Percentiles rank a stretch among this genome's conserved stretches.
These are phyloP conservation scores for Rhynchospora pubera DNA, from an alignment of 176 grass and related monocot genomes.

Conservation along the genomic window DNA sequence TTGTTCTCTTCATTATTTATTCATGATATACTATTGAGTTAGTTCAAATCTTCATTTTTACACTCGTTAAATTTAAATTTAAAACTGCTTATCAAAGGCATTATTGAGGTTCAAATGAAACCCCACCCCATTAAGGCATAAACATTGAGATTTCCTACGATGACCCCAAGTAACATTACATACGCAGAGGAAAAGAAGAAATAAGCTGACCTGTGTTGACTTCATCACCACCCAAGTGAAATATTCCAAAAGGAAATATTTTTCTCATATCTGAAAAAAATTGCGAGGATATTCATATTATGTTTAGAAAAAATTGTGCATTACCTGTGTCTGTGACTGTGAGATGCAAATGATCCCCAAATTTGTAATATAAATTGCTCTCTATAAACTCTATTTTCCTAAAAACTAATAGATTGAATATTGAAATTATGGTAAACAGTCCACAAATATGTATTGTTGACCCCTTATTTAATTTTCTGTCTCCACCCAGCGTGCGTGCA, in stretches of 20 bases:
- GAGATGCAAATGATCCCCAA: no score
- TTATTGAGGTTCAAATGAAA: neutral
- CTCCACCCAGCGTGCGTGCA: neutral
- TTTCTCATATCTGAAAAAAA: conserved; percentile 87
- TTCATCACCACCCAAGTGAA: conserved; percentile 99
- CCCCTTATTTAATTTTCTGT: no score
- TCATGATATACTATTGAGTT: neutral
- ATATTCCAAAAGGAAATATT: conserved; percentile 89
- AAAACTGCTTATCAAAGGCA: neutral
- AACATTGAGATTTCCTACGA: neutral
- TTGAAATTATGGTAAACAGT: no score
- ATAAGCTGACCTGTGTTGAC: conserved; percentile 72
- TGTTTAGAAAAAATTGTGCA: neutral
- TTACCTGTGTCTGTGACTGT: neutral
- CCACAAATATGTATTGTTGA: no score
- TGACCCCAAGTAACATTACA: neutral
- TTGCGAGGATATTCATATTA: conserved; percentile 9
- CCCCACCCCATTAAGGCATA: neutral
- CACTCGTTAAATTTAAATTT: neutral
- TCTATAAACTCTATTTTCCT: no score
- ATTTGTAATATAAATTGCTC: no score
- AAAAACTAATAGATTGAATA: no score
- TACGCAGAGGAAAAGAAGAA: conserved; percentile 7
- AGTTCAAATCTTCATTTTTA: neutral
- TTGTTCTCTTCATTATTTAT: neutral